Percentiles rank a stretch among this genome's conserved stretches.
Conservation (phyloP, 495 filamentous ascomycete species). For the Aspergillus saccharolyticus region DNA sequence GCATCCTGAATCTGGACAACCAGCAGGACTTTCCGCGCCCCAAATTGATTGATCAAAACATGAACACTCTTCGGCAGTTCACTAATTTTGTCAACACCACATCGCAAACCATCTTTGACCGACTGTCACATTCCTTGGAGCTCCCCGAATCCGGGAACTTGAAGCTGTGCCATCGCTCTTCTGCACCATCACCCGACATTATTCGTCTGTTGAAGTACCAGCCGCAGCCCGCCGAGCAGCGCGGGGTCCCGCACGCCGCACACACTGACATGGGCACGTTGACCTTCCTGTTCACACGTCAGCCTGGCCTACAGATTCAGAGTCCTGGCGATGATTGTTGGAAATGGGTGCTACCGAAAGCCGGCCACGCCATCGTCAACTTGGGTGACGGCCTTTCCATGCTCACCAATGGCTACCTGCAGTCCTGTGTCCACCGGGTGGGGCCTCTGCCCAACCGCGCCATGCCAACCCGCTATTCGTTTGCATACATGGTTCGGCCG, state of each 20-base stretch:
- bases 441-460: constrained; percentile 28
- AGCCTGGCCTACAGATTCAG: constrained; percentile 52
- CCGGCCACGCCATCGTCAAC: constrained; percentile 50
- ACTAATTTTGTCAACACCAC: neutral
- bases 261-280: constrained; percentile 57
- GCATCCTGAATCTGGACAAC: neutral
- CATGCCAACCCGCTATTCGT: constrained; percentile 3
- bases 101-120: neutral
- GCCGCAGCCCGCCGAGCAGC: neutral
- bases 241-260: neutral
- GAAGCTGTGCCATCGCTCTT: neutral
- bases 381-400: constrained; percentile 54
- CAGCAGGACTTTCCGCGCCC: neutral
- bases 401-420: constrained; percentile 42
- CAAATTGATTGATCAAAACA: neutral
- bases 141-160: neutral
- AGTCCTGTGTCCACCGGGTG: constrained; percentile 53
- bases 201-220: neutral
- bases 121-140: neutral
- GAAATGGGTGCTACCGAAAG: constrained; percentile 46
- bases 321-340: constrained; percentile 40
- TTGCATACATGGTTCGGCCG: constrained; percentile 16
- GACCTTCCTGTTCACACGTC: constrained; percentile 51
- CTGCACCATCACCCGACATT: neutral
- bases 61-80: neutral